Evolutionary conservation across 495 filamentous ascomycete genomes (phyloP), one percentile per base, ranked within the genome.

Genomic region (Copromyces sp.): DNA sequence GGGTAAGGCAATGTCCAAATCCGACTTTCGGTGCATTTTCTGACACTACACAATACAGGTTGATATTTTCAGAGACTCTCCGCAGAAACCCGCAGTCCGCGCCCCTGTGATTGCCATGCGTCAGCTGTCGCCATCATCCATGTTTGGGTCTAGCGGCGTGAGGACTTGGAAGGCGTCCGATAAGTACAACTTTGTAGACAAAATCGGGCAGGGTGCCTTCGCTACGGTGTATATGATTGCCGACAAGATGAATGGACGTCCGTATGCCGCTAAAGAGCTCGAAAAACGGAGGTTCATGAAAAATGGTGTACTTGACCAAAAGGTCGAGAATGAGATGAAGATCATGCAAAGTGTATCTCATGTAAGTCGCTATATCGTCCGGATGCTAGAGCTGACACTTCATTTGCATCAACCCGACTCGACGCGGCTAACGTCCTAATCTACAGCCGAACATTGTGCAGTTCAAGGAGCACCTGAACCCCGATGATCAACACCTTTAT

Each of bases 321-420:
- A 94, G 78, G 90, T 98, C 3, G 91, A 96, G 74, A 97, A 95
- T 74, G 95, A 99, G 81, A 94, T 98, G 89, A 90, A 89, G 47
- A 97, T 99, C 72, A 97, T 99, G 90, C 88, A 90, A 76, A 86
- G 83, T 40, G 83, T 98, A 32, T 84, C 89, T 69, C 95, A 99
- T 83, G 93, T 95, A 83, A 87, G 91, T 82, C 68, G 47, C 35
- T 20, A 40, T 70, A 24, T 69, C 69, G 39, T 38, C 20, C 47
- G 9, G 16, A 42, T 65, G 41, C 59, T 14, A 65, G 29, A 37
- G 53, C 29, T 17, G 53, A 65, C 45, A 69, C 24, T 17, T 5
- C 7, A 17, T 29, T 59, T 29, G 11, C 47, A 14, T 59, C 47
- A 59, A 59, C 2, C 47, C 47, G 11, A 7, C 24, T 7, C 11